A percentile compares a stretch with the other conserved stretches of the same genome.
Evolutionary conservation across 139 green algal species (phyloP).

Genomic region (Coelastrella sp.): DNA sequence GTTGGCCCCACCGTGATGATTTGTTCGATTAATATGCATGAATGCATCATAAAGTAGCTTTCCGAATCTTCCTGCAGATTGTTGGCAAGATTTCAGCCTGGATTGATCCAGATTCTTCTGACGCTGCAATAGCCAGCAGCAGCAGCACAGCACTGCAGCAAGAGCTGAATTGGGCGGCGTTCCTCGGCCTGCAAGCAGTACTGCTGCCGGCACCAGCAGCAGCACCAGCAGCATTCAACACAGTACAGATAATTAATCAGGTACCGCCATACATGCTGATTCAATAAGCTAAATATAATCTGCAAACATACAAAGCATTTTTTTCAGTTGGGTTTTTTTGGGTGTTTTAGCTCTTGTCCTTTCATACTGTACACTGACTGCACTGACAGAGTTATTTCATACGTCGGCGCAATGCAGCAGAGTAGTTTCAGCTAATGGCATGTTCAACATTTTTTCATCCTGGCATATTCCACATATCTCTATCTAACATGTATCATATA

Average conservation of each 20-base stretch:
- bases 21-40: too few relatives aligned
- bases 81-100: slow-evolving; percentile 83
- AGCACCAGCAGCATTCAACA: slow-evolving; percentile 66
- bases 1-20: too few relatives aligned
- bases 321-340: neutral
- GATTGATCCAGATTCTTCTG: slow-evolving; percentile 81
- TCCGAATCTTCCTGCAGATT: slow-evolving; percentile 63
- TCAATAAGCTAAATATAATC: neutral
- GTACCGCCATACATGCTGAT: neutral
- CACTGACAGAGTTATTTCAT: too few relatives aligned
- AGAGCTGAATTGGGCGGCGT: slow-evolving; percentile 93
- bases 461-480: too few relatives aligned
- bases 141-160: slow-evolving; percentile 74
- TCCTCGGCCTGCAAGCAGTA: slow-evolving; percentile 92
- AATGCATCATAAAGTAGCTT: neutral
- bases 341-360: too few relatives aligned
- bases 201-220: slow-evolving; percentile 70
- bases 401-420: too few relatives aligned
- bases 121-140: slow-evolving; percentile 55
- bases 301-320: neutral
- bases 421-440: too few relatives aligned
- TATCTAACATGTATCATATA: neutral
- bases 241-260: slow-evolving; percentile 82
- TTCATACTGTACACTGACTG: too few relatives aligned
- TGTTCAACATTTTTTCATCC: too few relatives aligned